phyloP scores from a whole-genome alignment of 768 basidiomycete genomes.

The Xerocomellus dryophilus region DNA sequence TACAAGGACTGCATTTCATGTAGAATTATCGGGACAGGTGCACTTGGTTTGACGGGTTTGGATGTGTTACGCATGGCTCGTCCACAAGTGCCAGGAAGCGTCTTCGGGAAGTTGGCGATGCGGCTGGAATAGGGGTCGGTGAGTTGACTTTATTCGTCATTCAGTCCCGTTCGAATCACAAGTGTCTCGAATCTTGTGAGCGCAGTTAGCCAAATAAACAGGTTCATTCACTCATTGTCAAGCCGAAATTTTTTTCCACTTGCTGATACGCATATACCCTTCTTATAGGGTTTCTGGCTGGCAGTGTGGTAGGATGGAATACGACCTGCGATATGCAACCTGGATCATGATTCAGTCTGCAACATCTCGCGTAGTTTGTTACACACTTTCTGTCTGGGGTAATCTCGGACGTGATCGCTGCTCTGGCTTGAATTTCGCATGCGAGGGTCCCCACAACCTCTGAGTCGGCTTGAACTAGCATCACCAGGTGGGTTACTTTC shows the following conservation, averaged over 20 bases:
- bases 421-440: background rate
- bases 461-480: background rate
- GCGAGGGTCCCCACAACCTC: background rate
- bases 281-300: slow-evolving; percentile 27
- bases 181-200: background rate
- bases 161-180: too few species aligned
- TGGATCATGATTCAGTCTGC: slow-evolving; percentile 1
- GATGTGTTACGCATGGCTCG: slow-evolving; percentile 69
- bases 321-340: slow-evolving; percentile 19
- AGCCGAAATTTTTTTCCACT: too few species aligned
- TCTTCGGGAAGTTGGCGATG: slow-evolving; percentile 59
- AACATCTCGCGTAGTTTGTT: background rate
- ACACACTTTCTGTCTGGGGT: background rate
- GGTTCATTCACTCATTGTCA: background rate
- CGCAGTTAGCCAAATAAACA: too few species aligned
- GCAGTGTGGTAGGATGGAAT: slow-evolving; percentile 30
- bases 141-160: slow-evolving; percentile 16
- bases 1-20: slow-evolving; percentile 63
- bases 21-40: slow-evolving; percentile 61
- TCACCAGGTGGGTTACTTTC: background rate
- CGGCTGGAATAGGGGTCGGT: slow-evolving; percentile 63
- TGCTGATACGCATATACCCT: slow-evolving; percentile 8
- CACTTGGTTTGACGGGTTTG: slow-evolving; percentile 58
- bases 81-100: slow-evolving; percentile 56
- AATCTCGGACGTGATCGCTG: background rate